Evolutionary conservation across 75 land plant species (phyloP).

Genomic region (Pinus albicaulis): DNA sequence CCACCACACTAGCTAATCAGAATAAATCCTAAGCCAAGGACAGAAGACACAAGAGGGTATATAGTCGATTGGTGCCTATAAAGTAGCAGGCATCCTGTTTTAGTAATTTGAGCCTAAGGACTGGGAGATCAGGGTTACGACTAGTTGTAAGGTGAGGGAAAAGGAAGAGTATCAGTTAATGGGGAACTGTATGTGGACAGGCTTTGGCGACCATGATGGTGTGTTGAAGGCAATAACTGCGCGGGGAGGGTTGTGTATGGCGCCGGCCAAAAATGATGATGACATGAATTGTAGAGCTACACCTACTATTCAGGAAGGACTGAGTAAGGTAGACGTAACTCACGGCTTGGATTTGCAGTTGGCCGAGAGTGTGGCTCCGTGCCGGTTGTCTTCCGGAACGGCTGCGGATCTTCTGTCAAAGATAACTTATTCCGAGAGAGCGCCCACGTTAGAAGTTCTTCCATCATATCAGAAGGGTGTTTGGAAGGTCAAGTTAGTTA

Average conservation of each 20-base stretch:
- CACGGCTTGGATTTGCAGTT: slow-evolving; percentile 6
- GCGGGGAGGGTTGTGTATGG: neutral
- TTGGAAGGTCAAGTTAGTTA: slow-evolving; percentile 38
- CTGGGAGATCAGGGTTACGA: neutral
- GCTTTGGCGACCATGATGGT: too few species aligned
- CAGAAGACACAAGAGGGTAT: neutral
- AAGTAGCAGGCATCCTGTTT: neutral
- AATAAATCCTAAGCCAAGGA: neutral
- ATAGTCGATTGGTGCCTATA: neutral
- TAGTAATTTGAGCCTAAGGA: neutral
- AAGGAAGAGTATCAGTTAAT: neutral
- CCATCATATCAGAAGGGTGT: slow-evolving; percentile 26
- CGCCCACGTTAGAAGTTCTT: slow-evolving; percentile 22
- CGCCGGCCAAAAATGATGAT: neutral
- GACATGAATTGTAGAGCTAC: neutral
- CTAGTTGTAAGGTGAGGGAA: neutral
- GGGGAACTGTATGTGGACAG: neutral
- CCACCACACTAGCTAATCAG: too few species aligned
- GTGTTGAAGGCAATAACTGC: neutral
- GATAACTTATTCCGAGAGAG: neutral
- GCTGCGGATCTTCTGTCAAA: slow-evolving; percentile 7
- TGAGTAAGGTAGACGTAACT: neutral
- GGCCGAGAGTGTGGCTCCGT: slow-evolving; percentile 5
- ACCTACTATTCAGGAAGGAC: neutral
- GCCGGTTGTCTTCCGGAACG: slow-evolving; percentile 6